phyloP scores from a whole-genome alignment of 2,329 filamentous ascomycete species.

The Phaeomoniella chlamydospora region DNA sequence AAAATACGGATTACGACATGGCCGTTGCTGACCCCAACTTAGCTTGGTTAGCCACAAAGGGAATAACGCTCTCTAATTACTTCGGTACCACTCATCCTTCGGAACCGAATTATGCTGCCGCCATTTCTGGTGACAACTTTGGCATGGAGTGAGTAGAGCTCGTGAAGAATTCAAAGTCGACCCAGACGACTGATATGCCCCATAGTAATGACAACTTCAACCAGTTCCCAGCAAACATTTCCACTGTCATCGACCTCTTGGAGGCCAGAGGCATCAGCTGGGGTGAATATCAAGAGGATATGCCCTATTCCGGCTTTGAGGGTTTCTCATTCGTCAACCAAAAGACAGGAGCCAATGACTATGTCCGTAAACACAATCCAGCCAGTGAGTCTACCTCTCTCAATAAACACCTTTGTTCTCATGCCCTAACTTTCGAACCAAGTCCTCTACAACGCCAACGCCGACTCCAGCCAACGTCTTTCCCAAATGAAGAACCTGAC shows the following conservation, averaged over 20 bases:
- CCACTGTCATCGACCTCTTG: conserved; percentile 54
- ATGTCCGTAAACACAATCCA: conserved; percentile 72
- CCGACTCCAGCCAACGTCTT: conserved; percentile 43
- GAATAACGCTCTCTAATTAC: conserved; percentile 46
- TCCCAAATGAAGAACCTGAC: conserved; percentile 61
- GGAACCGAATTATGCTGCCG: conserved; percentile 61
- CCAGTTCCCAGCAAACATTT: conserved; percentile 43
- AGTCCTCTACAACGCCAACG: conserved; percentile 52
- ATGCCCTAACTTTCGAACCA: conserved; percentile 17
- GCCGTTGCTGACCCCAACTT: conserved; percentile 41
- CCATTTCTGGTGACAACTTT: conserved; percentile 57
- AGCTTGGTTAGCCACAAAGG: conserved; percentile 41
- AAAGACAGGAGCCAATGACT: conserved; percentile 52
- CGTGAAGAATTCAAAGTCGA: conserved; percentile 8
- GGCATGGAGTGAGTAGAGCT: conserved; percentile 36
- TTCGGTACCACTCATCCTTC: conserved; percentile 56
- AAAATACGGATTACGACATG: conserved; percentile 58
- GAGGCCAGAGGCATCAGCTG: conserved; percentile 51
- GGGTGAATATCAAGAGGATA: conserved; percentile 63
- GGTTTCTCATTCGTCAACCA: conserved; percentile 51
- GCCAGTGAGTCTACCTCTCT: background rate
- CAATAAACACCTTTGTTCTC: background rate
- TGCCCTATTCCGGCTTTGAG: conserved; percentile 62
- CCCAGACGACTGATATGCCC: too few species aligned
- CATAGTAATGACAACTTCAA: conserved; percentile 55